Evolutionary conservation across 2,329 filamentous ascomycete species (phyloP), one percentile per base, ranked within the genome.

Genomic region (Sporothrix mexicana): DNA sequence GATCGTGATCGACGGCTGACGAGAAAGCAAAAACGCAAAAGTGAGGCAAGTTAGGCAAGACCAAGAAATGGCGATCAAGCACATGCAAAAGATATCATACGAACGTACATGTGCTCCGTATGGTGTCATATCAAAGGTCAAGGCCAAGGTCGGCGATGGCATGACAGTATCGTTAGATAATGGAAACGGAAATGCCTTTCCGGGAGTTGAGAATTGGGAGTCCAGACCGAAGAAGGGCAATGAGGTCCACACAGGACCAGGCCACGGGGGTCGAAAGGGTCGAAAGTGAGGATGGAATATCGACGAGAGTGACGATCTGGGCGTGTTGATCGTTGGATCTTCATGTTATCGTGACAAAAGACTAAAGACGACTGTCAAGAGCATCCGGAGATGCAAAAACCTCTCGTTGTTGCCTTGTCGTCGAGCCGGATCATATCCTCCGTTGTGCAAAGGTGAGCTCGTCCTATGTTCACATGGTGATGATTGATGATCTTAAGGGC

Each of bases 1-100:
- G 66, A 69, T 55, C 66, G 49, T 30, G 30, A 69, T 69, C 49
- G 30, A 12, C 66, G 49, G 47, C 66, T 55, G 47, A 43, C 30
- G 66, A 25, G n/a, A 49, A 43, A 20, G 7, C 30, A 15, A 2
- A 45, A 15, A 25, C 20, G 12, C 3, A 67, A 51, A 23, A 49
- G 43, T n/a, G 23, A 20, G 23, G 8, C 61, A 20, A n/a, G 10
- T 17, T 12, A 30, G 53, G 12, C 10, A 23, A 13, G 3, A 17
- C 23, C 53, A 8, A 55, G 51, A 5, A 57, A 25, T 51, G 30
- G 30, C 30, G 5, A 36, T 36, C 30, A 36, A 36, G 30, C 30
- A 36, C 30, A 36, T 59, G 55, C 55, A 17, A 59, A 36, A 36
- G 55, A 59, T 25, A 20, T 55, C 20, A 12, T 55, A 55, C n/a